These are phyloP conservation scores for Beauveria asiatica DNA, from an alignment of 2,329 filamentous ascomycete genomes.

Conservation along the genomic window DNA sequence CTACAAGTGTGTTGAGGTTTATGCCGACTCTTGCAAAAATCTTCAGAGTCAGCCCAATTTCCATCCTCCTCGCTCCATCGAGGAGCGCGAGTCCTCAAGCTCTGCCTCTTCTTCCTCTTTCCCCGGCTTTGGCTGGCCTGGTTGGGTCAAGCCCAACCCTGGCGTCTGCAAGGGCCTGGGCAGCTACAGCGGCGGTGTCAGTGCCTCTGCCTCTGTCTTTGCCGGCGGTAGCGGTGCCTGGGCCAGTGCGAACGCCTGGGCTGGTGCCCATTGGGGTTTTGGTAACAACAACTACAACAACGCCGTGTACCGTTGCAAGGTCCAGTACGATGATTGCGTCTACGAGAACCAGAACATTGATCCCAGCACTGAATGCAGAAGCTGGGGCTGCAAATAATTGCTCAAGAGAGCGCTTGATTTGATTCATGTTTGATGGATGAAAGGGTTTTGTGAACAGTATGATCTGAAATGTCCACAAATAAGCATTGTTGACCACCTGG, in stretches of 20 bases:
- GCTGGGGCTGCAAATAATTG: constrained; percentile 20
- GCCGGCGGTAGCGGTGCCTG: constrained; percentile 4
- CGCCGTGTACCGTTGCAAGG: constrained; percentile 34
- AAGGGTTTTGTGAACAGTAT: neutral
- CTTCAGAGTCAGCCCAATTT: constrained; percentile 20
- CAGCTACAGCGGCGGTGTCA: constrained; percentile 8
- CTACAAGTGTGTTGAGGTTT: constrained; percentile 37
- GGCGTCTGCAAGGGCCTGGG: constrained; percentile 7
- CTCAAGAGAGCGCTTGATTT: neutral
- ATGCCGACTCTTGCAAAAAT: constrained; percentile 39
- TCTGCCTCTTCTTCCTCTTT: neutral
- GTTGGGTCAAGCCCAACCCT: neutral
- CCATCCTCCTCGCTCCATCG: constrained; percentile 11
- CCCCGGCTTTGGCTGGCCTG: constrained; percentile 6
- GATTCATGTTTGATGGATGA: neutral
- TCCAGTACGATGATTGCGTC: constrained; percentile 42
- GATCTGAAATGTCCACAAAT: neutral
- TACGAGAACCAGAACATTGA: constrained; percentile 31
- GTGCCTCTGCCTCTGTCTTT: constrained; percentile 4
- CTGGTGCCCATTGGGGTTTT: constrained; percentile 17
- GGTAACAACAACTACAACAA: constrained; percentile 24
- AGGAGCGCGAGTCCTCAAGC: neutral
- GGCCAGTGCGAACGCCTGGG: constrained; percentile 7
- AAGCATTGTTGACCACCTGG: neutral
- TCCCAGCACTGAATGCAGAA: constrained; percentile 31